Percentiles rank a stretch among this genome's conserved stretches.
Evolutionary conservation across 106 monocot species (phyloP).

Genomic region (Platanthera zijinensis): DNA sequence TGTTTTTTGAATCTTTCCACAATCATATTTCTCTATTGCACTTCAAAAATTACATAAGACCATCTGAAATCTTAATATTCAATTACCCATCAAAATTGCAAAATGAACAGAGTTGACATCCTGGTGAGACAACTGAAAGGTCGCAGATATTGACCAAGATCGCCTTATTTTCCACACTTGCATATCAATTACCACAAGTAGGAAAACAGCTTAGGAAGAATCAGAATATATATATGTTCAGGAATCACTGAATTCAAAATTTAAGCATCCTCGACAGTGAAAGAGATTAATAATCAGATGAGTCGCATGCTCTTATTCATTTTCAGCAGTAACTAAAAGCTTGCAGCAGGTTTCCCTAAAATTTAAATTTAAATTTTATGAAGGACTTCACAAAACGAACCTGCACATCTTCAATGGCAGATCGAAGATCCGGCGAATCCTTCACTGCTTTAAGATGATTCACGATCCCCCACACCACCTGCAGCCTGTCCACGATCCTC

Average conservation of each 20-base stretch:
- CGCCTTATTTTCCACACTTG: not conserved
- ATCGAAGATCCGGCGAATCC: constrained; percentile 83
- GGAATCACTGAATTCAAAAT: not conserved
- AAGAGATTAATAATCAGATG: not conserved
- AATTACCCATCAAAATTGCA: not conserved
- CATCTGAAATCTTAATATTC: not conserved
- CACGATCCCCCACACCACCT: constrained; percentile 86
- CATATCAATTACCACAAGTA: not conserved
- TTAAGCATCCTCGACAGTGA: not conserved
- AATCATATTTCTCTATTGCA: not conserved
- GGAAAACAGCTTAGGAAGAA: not conserved
- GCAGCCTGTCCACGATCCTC: constrained; percentile 69
- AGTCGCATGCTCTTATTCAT: not conserved
- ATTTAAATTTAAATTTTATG: not conserved
- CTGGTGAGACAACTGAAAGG: not conserved
- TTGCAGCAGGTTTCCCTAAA: not conserved
- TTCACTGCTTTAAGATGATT: constrained; percentile 93
- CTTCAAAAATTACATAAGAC: not conserved
- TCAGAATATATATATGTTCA: not conserved
- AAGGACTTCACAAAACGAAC: constrained; percentile 15
- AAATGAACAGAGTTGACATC: not conserved
- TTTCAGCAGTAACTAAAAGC: not conserved
- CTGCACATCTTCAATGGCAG: constrained; percentile 94
- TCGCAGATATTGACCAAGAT: not conserved
- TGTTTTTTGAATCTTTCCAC: not conserved